These are phyloP conservation scores for Acacia acuminata DNA, from an alignment of 306 rosid genomes.

Conservation along the genomic window DNA sequence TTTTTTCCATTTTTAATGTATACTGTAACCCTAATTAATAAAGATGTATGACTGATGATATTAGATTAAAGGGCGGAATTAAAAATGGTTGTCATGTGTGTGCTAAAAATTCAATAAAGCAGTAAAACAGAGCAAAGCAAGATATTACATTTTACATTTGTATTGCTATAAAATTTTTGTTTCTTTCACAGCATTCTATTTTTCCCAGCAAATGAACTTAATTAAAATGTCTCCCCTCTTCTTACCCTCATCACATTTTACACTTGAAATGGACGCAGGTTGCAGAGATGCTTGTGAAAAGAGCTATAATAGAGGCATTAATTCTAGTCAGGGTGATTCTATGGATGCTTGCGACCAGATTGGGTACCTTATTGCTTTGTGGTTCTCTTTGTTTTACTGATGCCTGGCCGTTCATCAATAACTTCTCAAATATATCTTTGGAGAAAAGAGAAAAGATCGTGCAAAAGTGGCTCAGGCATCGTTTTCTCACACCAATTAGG, in stretches of 20 bases:
- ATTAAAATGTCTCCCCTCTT: background rate
- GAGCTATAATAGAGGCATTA: conserved; percentile 39
- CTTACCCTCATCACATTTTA: background rate
- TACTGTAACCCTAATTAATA: too few relatives aligned
- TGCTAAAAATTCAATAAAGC: too few relatives aligned
- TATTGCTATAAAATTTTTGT: too few relatives aligned
- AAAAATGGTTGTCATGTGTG: too few relatives aligned
- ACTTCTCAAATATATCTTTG: conserved; percentile 43
- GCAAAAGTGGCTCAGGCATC: conserved; percentile 41
- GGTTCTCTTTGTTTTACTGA: conserved; percentile 41
- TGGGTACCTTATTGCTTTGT: conserved; percentile 48
- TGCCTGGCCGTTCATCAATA: conserved; percentile 44
- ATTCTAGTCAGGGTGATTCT: conserved; percentile 42
- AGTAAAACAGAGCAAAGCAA: too few relatives aligned
- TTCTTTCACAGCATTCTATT: background rate
- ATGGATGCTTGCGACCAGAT: conserved; percentile 47
- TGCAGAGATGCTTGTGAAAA: conserved; percentile 38
- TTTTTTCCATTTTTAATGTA: too few relatives aligned
- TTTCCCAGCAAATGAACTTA: background rate
- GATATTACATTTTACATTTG: too few relatives aligned
- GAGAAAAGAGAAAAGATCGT: conserved; percentile 48
- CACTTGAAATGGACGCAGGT: conserved; percentile 33
- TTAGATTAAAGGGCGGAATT: too few relatives aligned
- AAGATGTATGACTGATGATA: too few relatives aligned
- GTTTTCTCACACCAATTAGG: conserved; percentile 49